phyloP scores from a whole-genome alignment of 495 filamentous ascomycete genomes.

The Neurospora intermedia region DNA sequence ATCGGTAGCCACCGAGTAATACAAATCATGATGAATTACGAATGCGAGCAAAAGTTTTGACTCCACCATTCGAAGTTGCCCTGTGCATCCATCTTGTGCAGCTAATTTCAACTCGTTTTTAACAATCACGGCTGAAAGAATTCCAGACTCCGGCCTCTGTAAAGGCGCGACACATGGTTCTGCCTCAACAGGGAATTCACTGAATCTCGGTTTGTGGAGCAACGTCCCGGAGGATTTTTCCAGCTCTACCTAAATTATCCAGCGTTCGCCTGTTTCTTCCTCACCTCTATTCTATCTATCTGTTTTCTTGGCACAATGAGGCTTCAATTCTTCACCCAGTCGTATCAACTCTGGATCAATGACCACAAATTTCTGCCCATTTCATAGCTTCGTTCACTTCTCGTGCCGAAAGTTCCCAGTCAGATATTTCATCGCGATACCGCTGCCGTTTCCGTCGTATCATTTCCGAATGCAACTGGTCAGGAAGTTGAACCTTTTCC shows the following conservation, averaged over 20 bases:
- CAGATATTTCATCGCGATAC: rapidly evolving
- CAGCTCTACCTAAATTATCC: rapidly evolving
- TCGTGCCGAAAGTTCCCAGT: neutral
- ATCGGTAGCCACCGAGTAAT: neutral
- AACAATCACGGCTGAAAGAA: neutral
- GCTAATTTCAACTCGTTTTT: neutral
- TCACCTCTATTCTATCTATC: neutral
- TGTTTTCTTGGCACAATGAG: neutral
- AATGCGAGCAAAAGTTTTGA: neutral
- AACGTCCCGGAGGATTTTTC: neutral
- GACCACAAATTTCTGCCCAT: neutral
- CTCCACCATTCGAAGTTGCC: neutral
- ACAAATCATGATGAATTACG: neutral
- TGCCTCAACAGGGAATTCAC: neutral
- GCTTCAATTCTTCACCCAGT: neutral
- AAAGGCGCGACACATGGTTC: neutral
- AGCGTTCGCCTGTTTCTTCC: neutral
- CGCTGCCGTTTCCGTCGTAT: rapidly evolving
- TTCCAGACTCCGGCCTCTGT: neutral
- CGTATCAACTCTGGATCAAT: neutral
- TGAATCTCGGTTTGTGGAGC: neutral
- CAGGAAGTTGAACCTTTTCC: too few species aligned
- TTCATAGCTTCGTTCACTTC: neutral
- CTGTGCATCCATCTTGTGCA: too few species aligned
- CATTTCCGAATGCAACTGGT: too few species aligned